Base-by-base conservation (phyloP, 345 rosid species). In the Triadica sebifera region DNA sequence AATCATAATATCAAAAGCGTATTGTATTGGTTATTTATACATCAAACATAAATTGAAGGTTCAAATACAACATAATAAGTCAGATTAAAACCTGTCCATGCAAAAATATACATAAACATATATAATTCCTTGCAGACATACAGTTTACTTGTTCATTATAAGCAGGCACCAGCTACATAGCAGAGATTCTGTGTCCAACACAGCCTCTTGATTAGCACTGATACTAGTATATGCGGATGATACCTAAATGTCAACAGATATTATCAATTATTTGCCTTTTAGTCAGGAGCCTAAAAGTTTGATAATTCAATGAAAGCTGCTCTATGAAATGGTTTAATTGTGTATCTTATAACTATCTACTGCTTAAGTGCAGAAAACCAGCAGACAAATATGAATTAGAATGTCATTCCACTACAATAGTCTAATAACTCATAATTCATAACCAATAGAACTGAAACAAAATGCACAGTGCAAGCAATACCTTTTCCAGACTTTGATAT, bases 401-500 rank as follows among this genome's bases (percentile, higher is more conserved):
- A 53, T 16, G n/a, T 2, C 7, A 2, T 5, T 19, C 75, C n/a
- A 19, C 29, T 57, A 39, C 52, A 41, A 4, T 37, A 6, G 22
- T 47, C 72, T 39, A 63, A n/a, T n/a, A 38, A 61, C 25, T 55
- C 24, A 6, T 2, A 29, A 58, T n/a, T n/a, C n/a, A n/a, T 41
- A 38, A n/a, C 67, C 52, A 12, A 12, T 20, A 25, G 19, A 68
- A 74, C 47, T 29, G 15, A 61, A 43, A 64, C 39, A n/a, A 38
- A 24, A 55, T 45, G 12, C 51, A 67, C 6, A 16, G 8, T 9
- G 25, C 19, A 55, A 69, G 29, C 7, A 20, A 51, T 82, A 95
- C 99, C 99, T 87, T 89, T 87, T 62, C 98, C 98, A 79, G 92
- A 88, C 78, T 88, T 96, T 56, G 97, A 93, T 83, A 93, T 84